These are phyloP conservation scores for Cruciata laevipes DNA, from an alignment of 257 asterid species.

Conservation along the genomic window DNA sequence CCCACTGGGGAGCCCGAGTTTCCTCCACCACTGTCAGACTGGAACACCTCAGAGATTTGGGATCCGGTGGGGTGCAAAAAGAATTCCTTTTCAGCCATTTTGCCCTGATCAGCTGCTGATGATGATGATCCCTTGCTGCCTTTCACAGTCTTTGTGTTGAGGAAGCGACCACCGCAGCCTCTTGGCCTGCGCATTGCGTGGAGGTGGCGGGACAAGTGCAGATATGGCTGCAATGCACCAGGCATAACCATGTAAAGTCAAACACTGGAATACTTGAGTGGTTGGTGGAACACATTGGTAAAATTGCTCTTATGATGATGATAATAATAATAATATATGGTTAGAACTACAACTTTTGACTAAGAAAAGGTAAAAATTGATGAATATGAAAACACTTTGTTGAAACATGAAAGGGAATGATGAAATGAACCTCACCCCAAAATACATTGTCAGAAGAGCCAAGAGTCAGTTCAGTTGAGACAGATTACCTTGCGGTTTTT, in stretches of 20 bases:
- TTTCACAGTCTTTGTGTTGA: slow-evolving; percentile 40
- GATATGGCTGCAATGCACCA: slow-evolving; percentile 45
- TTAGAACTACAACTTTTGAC: too few relatives aligned
- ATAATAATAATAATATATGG: too few relatives aligned
- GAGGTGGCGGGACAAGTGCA: slow-evolving; percentile 88
- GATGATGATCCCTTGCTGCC: slow-evolving; percentile 10
- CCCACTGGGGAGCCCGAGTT: slow-evolving; percentile 22
- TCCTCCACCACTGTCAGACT: slow-evolving; percentile 34
- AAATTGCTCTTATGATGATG: too few relatives aligned
- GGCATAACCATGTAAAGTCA: slow-evolving; percentile 2
- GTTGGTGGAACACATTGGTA: too few relatives aligned
- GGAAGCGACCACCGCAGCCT: slow-evolving; percentile 86
- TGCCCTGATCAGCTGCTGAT: neutral
- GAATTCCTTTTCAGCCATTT: slow-evolving; percentile 6
- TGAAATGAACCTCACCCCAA: neutral
- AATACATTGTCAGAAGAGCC: neutral
- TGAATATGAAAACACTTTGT: neutral
- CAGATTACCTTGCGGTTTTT: slow-evolving; percentile 50
- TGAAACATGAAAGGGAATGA: neutral
- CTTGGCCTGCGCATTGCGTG: slow-evolving; percentile 87
- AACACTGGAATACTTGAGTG: too few relatives aligned
- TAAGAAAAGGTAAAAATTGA: too few relatives aligned
- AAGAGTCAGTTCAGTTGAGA: neutral
- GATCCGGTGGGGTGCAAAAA: slow-evolving; percentile 23
- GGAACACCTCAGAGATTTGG: slow-evolving; percentile 39